Base-by-base conservation (phyloP, 2,329 filamentous ascomycete species). In the Alternaria brassicae region DNA sequence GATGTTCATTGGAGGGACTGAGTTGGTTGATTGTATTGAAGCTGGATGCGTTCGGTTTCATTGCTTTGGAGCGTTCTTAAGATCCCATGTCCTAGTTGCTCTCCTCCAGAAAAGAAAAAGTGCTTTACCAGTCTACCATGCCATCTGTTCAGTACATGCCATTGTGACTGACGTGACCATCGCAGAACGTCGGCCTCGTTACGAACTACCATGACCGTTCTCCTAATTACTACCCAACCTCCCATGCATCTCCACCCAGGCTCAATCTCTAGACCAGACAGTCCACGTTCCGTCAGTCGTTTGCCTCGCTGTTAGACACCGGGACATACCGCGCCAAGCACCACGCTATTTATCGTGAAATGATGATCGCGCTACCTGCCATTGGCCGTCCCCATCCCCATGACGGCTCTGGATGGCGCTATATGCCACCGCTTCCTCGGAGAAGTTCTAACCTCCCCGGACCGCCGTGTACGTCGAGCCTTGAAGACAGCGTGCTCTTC, bases 21-120 rank as follows among this genome's bases (percentile, higher is more conserved):
- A n/a, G n/a, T n/a, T n/a, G n/a, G n/a, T n/a, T n/a, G n/a, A n/a
- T n/a, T 17, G 25, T 19, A 8, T 4, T 37, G 27, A 17, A 44
- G 13, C 9, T 28, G 44, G 9, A 45, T 53, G 21, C 19, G 25
- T 42, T 49, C 19, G n/a, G 25, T 32, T 47, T 53, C 32, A n/a
- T 23, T 28, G n/a, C 7, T 10, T 27, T 53, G 39, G 28, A 21
- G 42, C 30, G 25, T 36, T 58, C 25, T 42, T 32, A 15, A 6
- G 19, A 39, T 51, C 12, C 15, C 12, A 32, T 15, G 7, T 30
- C 21, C 44, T 40, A 57, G 34, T 48, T 23, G 17, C 32, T 19
- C 17, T 47, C 34, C 19, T 21, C 32, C 15, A 28, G n/a, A n/a
- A n/a, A 27, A 51, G 15, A 30, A 36, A 37, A 54, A 19, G n/a